A percentile compares a stretch with the other conserved stretches of the same genome.
Conservation (phyloP, 805 yeast species). For the Starmerella stellata region DNA sequence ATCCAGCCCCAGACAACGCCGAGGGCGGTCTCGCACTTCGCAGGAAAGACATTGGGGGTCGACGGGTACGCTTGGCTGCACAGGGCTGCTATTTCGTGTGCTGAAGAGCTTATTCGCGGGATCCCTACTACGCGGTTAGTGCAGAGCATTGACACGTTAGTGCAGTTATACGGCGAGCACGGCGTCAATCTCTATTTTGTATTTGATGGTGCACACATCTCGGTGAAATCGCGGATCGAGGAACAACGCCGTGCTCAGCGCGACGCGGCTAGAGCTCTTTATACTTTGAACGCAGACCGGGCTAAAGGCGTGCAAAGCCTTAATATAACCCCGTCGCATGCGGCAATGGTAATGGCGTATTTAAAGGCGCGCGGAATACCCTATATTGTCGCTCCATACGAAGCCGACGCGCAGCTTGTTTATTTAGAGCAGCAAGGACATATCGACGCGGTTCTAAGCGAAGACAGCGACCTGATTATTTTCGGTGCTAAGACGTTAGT, state of each 20-base stretch:
- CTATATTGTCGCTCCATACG: slow-evolving; percentile 90
- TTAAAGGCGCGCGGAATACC: slow-evolving; percentile 39
- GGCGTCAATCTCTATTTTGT: slow-evolving; percentile 73
- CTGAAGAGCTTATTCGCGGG: slow-evolving; percentile 59
- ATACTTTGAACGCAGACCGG: not conserved
- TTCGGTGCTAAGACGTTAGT: slow-evolving; percentile 67
- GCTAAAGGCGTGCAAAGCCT: slow-evolving; percentile 31
- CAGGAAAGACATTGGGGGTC: slow-evolving; percentile 69
- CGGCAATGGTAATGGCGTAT: slow-evolving; percentile 52
- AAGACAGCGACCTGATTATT: slow-evolving; percentile 79
- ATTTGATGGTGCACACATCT: slow-evolving; percentile 79
- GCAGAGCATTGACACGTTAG: slow-evolving; percentile 46
- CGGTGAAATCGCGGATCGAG: slow-evolving; percentile 62
- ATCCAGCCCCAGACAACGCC: slow-evolving; percentile 55
- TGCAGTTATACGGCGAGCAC: slow-evolving; percentile 46
- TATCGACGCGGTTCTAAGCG: slow-evolving; percentile 76
- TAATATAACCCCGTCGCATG: slow-evolving; percentile 80
- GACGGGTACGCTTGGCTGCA: slow-evolving; percentile 97
- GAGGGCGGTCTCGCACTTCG: slow-evolving; percentile 38
- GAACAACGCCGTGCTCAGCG: slow-evolving; percentile 41
- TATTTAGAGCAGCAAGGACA: slow-evolving; percentile 56
- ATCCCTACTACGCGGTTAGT: slow-evolving; percentile 43
- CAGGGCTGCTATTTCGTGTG: slow-evolving; percentile 63
- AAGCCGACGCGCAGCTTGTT: slow-evolving; percentile 95
- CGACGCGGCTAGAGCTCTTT: slow-evolving; percentile 28